Conservation (phyloP, 176 grass and related monocot species). For the Oryza coarctata region DNA sequence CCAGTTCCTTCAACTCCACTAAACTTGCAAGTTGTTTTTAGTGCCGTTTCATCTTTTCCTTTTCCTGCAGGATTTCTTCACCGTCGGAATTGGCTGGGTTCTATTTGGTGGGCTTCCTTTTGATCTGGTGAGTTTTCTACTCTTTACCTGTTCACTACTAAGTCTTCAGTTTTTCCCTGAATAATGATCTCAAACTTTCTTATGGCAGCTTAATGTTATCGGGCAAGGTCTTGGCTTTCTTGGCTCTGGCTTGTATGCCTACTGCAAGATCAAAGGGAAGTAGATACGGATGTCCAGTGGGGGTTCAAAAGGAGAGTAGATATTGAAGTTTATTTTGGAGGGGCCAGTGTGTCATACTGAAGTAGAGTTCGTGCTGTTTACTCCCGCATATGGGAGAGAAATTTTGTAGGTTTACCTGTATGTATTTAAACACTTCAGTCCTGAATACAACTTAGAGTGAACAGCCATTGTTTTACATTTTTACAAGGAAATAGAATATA, state of each 20-base stretch:
- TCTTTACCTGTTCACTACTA: neutral
- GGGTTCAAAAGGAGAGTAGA: conserved; percentile 27
- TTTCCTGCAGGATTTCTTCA: conserved; percentile 80
- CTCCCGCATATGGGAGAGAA: conserved; percentile 50
- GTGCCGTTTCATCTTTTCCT: conserved; percentile 14
- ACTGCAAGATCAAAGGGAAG: conserved; percentile 93
- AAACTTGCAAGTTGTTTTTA: conserved; percentile 3
- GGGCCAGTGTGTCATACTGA: conserved; percentile 27
- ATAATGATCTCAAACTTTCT: conserved; percentile 17
- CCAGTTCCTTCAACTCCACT: neutral
- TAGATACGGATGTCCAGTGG: conserved; percentile 33
- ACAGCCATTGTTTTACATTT: neutral
- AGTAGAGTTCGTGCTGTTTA: conserved; percentile 37
- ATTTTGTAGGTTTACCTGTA: conserved; percentile 57
- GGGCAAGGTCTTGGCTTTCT: conserved; percentile 87
- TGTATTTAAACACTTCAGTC: conserved; percentile 29
- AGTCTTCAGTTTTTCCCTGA: neutral
- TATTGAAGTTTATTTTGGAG: conserved; percentile 19
- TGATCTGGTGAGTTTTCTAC: conserved; percentile 66
- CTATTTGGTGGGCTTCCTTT: conserved; percentile 95
- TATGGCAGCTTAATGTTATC: conserved; percentile 85
- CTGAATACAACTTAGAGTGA: conserved; percentile 32
- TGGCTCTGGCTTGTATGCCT: conserved; percentile 91
- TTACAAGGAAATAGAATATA: conserved; percentile 50
- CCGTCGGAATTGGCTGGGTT: conserved; percentile 91